A percentile compares a stretch with the other conserved stretches of the same genome.
These are phyloP conservation scores for Heracleum sosnowskyi DNA, from an alignment of 129 eudicot species.

Conservation along the genomic window DNA sequence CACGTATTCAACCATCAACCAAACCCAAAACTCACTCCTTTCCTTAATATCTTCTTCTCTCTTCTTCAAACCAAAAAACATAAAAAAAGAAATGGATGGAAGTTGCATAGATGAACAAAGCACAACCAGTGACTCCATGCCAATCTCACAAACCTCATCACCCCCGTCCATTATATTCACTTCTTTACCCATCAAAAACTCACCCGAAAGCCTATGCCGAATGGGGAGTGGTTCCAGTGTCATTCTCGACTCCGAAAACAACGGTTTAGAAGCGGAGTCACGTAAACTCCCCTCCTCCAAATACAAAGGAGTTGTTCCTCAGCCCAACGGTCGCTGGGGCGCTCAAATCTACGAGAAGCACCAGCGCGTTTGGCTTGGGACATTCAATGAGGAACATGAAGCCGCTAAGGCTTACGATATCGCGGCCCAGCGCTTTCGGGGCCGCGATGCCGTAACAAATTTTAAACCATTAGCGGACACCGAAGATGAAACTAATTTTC, in stretches of 20 bases:
- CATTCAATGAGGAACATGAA: conserved; percentile 75
- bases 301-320: conserved; percentile 96
- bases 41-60: not conserved
- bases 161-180: conserved; percentile 2
- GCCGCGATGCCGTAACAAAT: conserved; percentile 87
- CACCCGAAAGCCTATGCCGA: conserved; percentile 26
- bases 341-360: conserved; percentile 96
- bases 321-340: conserved; percentile 96
- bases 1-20: conserved; percentile 26
- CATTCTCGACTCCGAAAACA: conserved; percentile 49
- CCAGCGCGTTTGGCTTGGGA: conserved; percentile 93
- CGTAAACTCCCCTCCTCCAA: conserved; percentile 76
- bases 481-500: conserved; percentile 36
- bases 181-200: conserved; percentile 11
- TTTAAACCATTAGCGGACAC: conserved; percentile 42
- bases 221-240: conserved; percentile 59
- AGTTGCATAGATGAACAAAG: conserved; percentile 59
- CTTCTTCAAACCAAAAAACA: not conserved
- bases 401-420: conserved; percentile 84
- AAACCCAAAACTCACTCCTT: conserved; percentile 1
- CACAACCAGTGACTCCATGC: conserved; percentile 38
- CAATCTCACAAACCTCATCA: conserved; percentile 22
- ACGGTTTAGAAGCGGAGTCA: conserved; percentile 67
- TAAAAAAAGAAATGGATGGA: conserved; percentile 29
- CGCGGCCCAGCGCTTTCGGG: conserved; percentile 85